Percentiles rank a stretch among this genome's conserved stretches.
These are phyloP conservation scores for Apiospora malaysiana DNA, from an alignment of 2,329 filamentous ascomycete species.

Conservation along the genomic window DNA sequence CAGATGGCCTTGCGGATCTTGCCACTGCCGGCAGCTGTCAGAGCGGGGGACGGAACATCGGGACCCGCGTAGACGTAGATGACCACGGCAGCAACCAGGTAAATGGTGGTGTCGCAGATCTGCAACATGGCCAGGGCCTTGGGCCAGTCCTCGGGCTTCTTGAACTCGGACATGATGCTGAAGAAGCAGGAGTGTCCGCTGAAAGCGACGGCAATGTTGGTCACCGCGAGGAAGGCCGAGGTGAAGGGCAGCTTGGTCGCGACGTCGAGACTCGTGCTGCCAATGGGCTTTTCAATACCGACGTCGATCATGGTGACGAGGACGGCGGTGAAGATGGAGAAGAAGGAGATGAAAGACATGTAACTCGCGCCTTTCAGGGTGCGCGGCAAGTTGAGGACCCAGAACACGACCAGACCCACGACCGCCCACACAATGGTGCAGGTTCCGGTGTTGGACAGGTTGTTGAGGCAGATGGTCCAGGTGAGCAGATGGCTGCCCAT, in stretches of 20 bases:
- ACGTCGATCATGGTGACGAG: slow-evolving; percentile 69
- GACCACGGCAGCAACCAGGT: slow-evolving; percentile 67
- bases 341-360: slow-evolving; percentile 66
- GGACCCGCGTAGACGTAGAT: slow-evolving; percentile 72
- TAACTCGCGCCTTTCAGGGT: slow-evolving; percentile 68
- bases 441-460: slow-evolving; percentile 61
- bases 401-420: slow-evolving; percentile 64
- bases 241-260: slow-evolving; percentile 50
- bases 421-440: slow-evolving; percentile 70
- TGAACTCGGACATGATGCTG: slow-evolving; percentile 68
- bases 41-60: slow-evolving; percentile 67
- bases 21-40: slow-evolving; percentile 61
- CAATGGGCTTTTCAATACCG: slow-evolving; percentile 51
- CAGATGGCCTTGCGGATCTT: slow-evolving; percentile 68
- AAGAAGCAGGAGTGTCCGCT: slow-evolving; percentile 73
- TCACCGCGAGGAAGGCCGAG: slow-evolving; percentile 61
- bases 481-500: slow-evolving; percentile 74
- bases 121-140: slow-evolving; percentile 58
- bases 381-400: slow-evolving; percentile 63
- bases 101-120: slow-evolving; percentile 63
- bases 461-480: slow-evolving; percentile 71
- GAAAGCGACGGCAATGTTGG: slow-evolving; percentile 72
- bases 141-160: slow-evolving; percentile 63
- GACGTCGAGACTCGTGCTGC: slow-evolving; percentile 40
- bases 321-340: slow-evolving; percentile 67